A percentile compares a stretch with the other conserved stretches of the same genome.
Evolutionary conservation across 129 eudicot genomes (phyloP).

Genomic region (Artemisia argyi): DNA sequence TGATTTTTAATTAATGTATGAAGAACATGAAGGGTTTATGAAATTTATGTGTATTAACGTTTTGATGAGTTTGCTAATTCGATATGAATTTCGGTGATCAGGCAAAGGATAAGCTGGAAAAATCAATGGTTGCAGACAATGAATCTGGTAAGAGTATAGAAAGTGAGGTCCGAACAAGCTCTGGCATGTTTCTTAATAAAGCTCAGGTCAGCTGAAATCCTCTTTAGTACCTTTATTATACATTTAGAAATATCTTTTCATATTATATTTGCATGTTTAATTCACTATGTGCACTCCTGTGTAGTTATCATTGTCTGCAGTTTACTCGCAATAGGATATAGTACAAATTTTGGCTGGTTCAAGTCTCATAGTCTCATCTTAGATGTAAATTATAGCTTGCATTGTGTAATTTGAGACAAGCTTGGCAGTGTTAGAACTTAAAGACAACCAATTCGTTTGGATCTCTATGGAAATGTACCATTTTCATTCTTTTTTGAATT

Average conservation of each 20-base stretch:
- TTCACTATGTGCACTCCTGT: too few relatives aligned
- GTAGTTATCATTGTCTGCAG: too few relatives aligned
- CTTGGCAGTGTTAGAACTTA: not conserved
- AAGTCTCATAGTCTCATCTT: too few relatives aligned
- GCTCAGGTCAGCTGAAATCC: slow-evolving; percentile 55
- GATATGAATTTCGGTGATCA: slow-evolving; percentile 7
- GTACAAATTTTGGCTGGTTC: not conserved
- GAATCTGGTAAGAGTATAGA: slow-evolving; percentile 90
- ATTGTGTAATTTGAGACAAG: too few relatives aligned
- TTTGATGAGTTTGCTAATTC: not conserved
- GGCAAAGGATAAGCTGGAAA: slow-evolving; percentile 23
- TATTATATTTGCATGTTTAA: too few relatives aligned
- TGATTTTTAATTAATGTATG: too few relatives aligned
- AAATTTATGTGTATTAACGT: not conserved
- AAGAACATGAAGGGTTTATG: not conserved
- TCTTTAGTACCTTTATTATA: not conserved
- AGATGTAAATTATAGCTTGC: too few relatives aligned
- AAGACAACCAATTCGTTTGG: not conserved
- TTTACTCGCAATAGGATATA: not conserved
- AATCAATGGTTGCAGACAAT: slow-evolving; percentile 55
- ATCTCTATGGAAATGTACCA: not conserved
- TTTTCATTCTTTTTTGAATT: not conserved
- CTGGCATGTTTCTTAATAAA: slow-evolving; percentile 86
- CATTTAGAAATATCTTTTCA: not conserved
- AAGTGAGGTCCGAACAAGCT: slow-evolving; percentile 91